Percentiles rank a stretch among this genome's conserved stretches.
phyloP scores from a whole-genome alignment of 768 basidiomycete genomes.

The Pisolithus tinctorius region DNA sequence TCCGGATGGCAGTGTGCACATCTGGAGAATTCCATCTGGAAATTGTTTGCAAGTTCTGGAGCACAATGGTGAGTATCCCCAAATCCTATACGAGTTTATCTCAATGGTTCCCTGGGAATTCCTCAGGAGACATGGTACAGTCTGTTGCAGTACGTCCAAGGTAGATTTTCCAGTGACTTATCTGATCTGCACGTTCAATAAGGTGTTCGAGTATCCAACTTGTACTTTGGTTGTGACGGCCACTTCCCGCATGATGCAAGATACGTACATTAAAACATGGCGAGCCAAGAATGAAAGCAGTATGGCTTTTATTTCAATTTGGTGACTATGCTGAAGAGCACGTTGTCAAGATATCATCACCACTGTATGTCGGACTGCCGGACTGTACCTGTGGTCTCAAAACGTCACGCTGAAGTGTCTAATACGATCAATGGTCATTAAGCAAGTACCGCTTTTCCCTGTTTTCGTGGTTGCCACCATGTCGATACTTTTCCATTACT shows the following conservation, averaged over 20 bases:
- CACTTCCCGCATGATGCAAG: not conserved
- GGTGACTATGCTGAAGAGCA: not conserved
- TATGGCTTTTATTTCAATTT: not conserved
- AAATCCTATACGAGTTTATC: not conserved
- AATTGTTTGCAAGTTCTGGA: not conserved
- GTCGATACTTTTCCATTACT: no score
- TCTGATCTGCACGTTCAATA: not conserved
- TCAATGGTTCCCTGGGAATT: not conserved
- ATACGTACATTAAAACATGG: not conserved
- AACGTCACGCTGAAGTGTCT: no score
- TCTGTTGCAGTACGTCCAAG: not conserved
- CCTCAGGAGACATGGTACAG: conserved; percentile 1
- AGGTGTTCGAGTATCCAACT: not conserved
- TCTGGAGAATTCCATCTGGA: not conserved
- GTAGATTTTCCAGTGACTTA: not conserved
- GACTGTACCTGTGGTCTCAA: no score
- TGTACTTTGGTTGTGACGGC: not conserved
- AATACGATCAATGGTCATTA: no score
- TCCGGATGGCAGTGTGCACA: not conserved
- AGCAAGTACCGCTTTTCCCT: no score
- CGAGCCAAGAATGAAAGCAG: not conserved
- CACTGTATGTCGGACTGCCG: no score
- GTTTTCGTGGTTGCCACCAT: no score
- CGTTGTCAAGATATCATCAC: no score
- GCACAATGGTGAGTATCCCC: not conserved